A percentile compares a stretch with the other conserved stretches of the same genome.
phyloP scores from a whole-genome alignment of 2,329 filamentous ascomycete species.

The Arthrobotrys megalospora region DNA sequence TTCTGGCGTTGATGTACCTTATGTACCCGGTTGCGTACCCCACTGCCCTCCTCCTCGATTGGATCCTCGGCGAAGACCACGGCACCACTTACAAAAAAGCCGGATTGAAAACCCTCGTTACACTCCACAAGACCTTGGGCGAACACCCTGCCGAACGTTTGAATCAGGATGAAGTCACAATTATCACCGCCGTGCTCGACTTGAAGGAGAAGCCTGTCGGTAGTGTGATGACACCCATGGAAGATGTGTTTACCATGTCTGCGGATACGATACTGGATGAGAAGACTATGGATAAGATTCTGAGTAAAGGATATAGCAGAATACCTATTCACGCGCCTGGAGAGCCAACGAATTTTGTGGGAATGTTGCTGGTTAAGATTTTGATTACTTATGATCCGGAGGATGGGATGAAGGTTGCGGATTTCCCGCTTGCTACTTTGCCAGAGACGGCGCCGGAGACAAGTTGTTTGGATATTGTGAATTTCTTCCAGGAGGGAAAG shows the following conservation, averaged over 20 bases:
- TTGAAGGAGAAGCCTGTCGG: conserved; percentile 96
- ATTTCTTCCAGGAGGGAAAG: conserved; percentile 99
- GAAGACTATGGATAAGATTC: conserved; percentile 91
- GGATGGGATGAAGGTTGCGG: conserved; percentile 85
- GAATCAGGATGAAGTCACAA: conserved; percentile 98
- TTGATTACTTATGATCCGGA: conserved; percentile 98
- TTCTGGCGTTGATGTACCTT: conserved; percentile 90
- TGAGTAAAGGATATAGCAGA: conserved; percentile 93
- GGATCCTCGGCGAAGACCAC: conserved; percentile 91
- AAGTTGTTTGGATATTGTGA: conserved; percentile 97
- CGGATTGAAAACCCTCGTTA: conserved; percentile 94
- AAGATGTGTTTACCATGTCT: conserved; percentile 97
- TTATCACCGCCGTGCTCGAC: conserved; percentile 96
- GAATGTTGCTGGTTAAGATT: conserved; percentile 98
- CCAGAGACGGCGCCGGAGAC: conserved; percentile 96
- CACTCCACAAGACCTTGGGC: conserved; percentile 91
- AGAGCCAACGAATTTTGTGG: conserved; percentile 88
- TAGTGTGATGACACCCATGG: conserved; percentile 98
- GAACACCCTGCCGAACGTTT: conserved; percentile 85
- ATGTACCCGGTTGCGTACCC: conserved; percentile 93
- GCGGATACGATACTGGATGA: conserved; percentile 94
- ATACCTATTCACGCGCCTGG: conserved; percentile 94
- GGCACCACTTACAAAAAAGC: conserved; percentile 98
- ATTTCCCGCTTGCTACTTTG: conserved; percentile 92
- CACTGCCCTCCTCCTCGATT: conserved; percentile 94